Conservation (phyloP, 345 rosid species). For the Sonneratia alba region DNA sequence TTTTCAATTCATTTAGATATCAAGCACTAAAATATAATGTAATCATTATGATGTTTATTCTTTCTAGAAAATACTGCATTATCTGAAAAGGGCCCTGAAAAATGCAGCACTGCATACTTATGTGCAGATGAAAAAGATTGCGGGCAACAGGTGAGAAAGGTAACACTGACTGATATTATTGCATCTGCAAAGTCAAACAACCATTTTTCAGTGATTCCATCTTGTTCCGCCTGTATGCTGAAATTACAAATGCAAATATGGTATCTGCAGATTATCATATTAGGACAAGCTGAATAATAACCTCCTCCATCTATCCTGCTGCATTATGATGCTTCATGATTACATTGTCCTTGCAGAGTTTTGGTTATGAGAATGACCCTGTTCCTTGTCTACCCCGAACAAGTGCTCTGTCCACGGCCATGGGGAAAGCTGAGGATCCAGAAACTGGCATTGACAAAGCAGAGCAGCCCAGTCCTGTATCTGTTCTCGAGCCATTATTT, state of each 20-base stretch:
- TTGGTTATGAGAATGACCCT: conserved; percentile 20
- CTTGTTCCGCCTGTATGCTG: not conserved
- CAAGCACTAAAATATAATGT: not conserved
- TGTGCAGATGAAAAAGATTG: not conserved
- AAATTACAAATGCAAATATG: not conserved
- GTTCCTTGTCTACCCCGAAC: conserved; percentile 43
- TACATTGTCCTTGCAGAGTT: conserved; percentile 31
- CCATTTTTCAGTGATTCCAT: not conserved
- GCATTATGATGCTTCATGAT: not conserved
- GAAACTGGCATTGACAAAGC: conserved; percentile 31
- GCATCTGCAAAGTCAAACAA: not conserved
- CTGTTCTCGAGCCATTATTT: conserved; percentile 76
- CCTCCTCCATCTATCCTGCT: not conserved
- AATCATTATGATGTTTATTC: too few relatives aligned
- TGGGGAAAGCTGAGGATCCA: conserved; percentile 29
- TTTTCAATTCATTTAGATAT: not conserved
- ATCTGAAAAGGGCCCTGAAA: not conserved
- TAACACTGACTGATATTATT: not conserved
- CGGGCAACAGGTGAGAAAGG: not conserved
- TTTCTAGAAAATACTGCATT: not conserved
- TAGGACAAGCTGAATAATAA: not conserved
- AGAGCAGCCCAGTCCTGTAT: conserved; percentile 77
- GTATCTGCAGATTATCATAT: too few relatives aligned
- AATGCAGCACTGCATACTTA: not conserved
- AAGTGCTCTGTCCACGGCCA: conserved; percentile 19